Evolutionary conservation across 331 rosid genomes (phyloP).

Genomic region (Pyracantha coccinea): DNA sequence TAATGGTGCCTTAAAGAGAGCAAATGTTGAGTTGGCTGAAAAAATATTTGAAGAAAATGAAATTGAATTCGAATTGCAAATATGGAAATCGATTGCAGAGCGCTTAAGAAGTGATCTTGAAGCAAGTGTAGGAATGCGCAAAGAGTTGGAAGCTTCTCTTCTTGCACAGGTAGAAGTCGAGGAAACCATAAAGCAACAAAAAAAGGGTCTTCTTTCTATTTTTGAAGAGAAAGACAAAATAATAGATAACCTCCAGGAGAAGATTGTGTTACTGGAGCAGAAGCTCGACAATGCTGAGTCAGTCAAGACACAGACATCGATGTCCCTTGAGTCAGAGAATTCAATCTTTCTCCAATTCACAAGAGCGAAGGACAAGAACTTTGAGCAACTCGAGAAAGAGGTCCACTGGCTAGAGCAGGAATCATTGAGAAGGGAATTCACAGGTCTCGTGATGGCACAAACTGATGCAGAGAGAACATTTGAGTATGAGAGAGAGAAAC

Average conservation of each 20-base stretch:
- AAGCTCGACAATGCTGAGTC: conserved; percentile 24
- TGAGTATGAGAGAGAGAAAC: conserved; percentile 31
- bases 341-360: conserved; percentile 22
- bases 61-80: conserved; percentile 59
- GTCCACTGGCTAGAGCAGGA: conserved; percentile 44
- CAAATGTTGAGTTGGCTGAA: conserved; percentile 44
- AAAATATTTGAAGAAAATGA: conserved; percentile 46
- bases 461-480: conserved; percentile 22
- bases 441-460: conserved; percentile 36
- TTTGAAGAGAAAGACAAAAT: conserved; percentile 36
- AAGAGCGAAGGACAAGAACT: conserved; percentile 35
- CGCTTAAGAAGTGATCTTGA: conserved; percentile 46
- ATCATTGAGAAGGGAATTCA: conserved; percentile 43
- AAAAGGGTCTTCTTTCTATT: conserved; percentile 23
- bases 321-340: conserved; percentile 21
- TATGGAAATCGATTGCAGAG: conserved; percentile 51
- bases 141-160: conserved; percentile 70
- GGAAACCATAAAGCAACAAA: conserved; percentile 56
- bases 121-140: conserved; percentile 36
- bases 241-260: conserved; percentile 34
- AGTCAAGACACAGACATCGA: conserved; percentile 12
- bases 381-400: conserved; percentile 51
- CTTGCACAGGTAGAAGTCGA: conserved; percentile 54
- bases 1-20: conserved; percentile 44
- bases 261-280: conserved; percentile 38